Conservation (phyloP, 2,329 filamentous ascomycete genomes). For the Ambrosiella cleistominuta region DNA sequence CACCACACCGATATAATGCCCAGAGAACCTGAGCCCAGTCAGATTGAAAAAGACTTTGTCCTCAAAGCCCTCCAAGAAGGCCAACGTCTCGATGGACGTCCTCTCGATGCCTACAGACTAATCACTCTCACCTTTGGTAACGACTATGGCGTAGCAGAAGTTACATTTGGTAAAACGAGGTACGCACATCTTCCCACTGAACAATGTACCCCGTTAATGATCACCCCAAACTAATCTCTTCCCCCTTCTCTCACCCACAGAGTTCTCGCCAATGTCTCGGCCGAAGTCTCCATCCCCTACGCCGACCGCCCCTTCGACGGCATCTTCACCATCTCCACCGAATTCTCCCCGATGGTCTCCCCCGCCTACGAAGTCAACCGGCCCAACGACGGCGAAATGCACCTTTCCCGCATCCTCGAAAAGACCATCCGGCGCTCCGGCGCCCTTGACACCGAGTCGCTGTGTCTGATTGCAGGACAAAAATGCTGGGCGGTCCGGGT, state of each 20-base stretch:
- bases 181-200: constrained; percentile 21
- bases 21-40: constrained; percentile 76
- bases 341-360: constrained; percentile 81
- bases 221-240: constrained; percentile 4
- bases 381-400: constrained; percentile 65
- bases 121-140: constrained; percentile 70
- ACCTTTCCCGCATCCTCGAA: constrained; percentile 77
- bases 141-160: constrained; percentile 77
- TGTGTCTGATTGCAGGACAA: constrained; percentile 77
- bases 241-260: constrained; percentile 28
- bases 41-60: constrained; percentile 76
- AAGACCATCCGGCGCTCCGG: constrained; percentile 85
- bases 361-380: constrained; percentile 77
- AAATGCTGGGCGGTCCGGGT: constrained; percentile 87
- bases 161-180: constrained; percentile 81
- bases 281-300: constrained; percentile 73
- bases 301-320: constrained; percentile 87
- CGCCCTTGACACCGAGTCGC: constrained; percentile 84
- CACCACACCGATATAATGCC: constrained; percentile 44
- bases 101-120: constrained; percentile 61
- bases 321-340: constrained; percentile 79
- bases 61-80: constrained; percentile 65
- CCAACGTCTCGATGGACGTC: constrained; percentile 68
- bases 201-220: not conserved
- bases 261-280: constrained; percentile 68